These are phyloP conservation scores for Scedosporium aurantiacum DNA, from an alignment of 2,329 filamentous ascomycete species.

Conservation along the genomic window DNA sequence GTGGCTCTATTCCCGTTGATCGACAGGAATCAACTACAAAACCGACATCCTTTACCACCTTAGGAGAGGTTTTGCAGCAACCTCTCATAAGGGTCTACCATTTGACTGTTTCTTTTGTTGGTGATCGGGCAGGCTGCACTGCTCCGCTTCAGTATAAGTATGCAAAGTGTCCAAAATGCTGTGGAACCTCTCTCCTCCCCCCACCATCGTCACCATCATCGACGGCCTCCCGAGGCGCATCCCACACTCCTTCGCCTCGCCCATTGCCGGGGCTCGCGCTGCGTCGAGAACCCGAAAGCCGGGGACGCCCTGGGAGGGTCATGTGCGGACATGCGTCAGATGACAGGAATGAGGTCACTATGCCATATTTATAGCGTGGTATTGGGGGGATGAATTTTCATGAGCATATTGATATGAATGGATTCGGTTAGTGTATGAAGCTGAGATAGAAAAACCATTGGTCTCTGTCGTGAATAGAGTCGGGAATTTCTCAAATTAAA, in stretches of 20 bases:
- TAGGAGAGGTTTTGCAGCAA: too few species aligned
- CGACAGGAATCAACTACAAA: too few species aligned
- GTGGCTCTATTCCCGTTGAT: too few species aligned
- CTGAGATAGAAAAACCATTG: not conserved
- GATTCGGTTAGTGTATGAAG: not conserved
- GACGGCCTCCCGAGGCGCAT: conserved; percentile 11
- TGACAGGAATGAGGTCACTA: not conserved
- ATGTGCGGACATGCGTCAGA: not conserved
- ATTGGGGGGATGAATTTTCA: not conserved
- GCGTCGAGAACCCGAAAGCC: not conserved
- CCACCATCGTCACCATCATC: conserved; percentile 20
- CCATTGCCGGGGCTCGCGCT: not conserved
- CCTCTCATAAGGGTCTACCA: too few species aligned
- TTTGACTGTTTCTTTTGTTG: too few species aligned
- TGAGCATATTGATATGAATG: not conserved
- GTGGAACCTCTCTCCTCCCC: too few species aligned
- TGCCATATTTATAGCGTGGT: too few species aligned
- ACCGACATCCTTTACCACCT: too few species aligned
- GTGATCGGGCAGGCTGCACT: too few species aligned
- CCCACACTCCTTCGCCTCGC: not conserved
- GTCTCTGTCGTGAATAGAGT: too few species aligned
- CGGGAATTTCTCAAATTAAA: not conserved
- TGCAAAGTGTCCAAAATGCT: too few species aligned
- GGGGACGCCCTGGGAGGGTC: not conserved
- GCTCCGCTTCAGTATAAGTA: too few species aligned